Conservation (phyloP, 352 stramenopile species). For the Blastocystis sp. region DNA sequence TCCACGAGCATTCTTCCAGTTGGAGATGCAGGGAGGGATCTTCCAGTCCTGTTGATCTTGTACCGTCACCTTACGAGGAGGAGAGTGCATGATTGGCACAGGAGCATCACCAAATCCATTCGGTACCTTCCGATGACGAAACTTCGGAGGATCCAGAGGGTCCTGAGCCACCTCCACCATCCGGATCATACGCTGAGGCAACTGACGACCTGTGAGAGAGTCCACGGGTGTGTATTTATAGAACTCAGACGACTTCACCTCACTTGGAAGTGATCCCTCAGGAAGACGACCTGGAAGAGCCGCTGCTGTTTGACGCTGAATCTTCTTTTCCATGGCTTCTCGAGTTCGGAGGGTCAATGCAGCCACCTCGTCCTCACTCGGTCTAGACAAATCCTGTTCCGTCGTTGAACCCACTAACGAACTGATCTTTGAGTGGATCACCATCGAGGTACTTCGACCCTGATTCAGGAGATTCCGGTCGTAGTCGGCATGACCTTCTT, state of each 20-base stretch:
- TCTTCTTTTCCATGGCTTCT: constrained; percentile 75
- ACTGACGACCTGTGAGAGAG: constrained; percentile 61
- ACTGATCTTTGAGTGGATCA: constrained; percentile 20
- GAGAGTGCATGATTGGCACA: constrained; percentile 84
- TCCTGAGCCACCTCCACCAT: constrained; percentile 96
- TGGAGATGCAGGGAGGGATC: constrained; percentile 95
- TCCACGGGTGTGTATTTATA: constrained; percentile 71
- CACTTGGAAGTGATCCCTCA: constrained; percentile 55
- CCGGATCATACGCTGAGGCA: constrained; percentile 87
- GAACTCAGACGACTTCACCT: constrained; percentile 74
- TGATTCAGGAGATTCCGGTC: constrained; percentile 92
- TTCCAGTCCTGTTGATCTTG: constrained; percentile 92
- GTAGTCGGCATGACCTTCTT: constrained; percentile 76
- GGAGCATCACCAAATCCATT: constrained; percentile 76
- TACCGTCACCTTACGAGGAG: constrained; percentile 80
- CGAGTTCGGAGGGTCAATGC: constrained; percentile 70
- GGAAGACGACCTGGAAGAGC: constrained; percentile 37
- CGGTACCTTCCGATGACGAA: constrained; percentile 94
- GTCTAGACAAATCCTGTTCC: constrained; percentile 70
- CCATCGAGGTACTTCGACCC: constrained; percentile 73
- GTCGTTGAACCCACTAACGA: neutral
- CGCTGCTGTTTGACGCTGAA: constrained; percentile 79
- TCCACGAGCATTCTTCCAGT: constrained; percentile 95
- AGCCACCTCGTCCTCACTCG: constrained; percentile 72
- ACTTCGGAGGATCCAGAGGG: constrained; percentile 96